Evolutionary conservation across 2,329 filamentous ascomycete genomes (phyloP), one percentile per base, ranked within the genome.

Genomic region (Didymella segeticola): DNA sequence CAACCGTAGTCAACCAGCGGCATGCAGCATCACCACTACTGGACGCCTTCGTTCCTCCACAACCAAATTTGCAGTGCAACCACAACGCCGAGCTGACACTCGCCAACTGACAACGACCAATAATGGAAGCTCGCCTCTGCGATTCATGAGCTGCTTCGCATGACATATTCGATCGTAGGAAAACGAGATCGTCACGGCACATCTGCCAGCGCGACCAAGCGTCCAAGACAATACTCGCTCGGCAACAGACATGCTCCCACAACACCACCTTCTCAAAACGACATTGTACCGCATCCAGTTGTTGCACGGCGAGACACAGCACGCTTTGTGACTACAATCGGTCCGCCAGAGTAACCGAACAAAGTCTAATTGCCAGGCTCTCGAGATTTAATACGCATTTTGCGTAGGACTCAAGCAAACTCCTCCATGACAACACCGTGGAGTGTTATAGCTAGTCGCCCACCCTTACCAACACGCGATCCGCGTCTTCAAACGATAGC

Each of bases 401-500:
- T 37, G 20, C 3, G 34, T 23, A 23, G 11, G 34, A 11, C 10
- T 23, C 34, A 20, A n/a, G 23, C 17, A 23, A 22, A 53, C 38
- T 37, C 31, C 33, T 37, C 37, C 37, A 56, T 50, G 48, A 57
- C 41, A 55, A 42, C 25, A 23, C 30, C 50, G 39, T 55, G 38
- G 43, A 45, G 56, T 60, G 43, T 63, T 53, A 56, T 53, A 42
- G 8, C 50, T 52, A 55, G 48, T 53, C 51, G 53, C 57, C 58
- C 52, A 46, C 43, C 51, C 52, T 58, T 47, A 46, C 41, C 56
- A 58, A 41, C 43, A 46, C 45, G 37, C 38, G 50, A 45, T 48
- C 57, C 52, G 52, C 49, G 53, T 46, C 57, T 43, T 48, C 47
- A 41, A 52, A 60, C 51, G 51, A 54, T 60, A 62, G 39, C 52